phyloP scores from a whole-genome alignment of 2,329 filamentous ascomycete genomes.

The Penicillium sp. region DNA sequence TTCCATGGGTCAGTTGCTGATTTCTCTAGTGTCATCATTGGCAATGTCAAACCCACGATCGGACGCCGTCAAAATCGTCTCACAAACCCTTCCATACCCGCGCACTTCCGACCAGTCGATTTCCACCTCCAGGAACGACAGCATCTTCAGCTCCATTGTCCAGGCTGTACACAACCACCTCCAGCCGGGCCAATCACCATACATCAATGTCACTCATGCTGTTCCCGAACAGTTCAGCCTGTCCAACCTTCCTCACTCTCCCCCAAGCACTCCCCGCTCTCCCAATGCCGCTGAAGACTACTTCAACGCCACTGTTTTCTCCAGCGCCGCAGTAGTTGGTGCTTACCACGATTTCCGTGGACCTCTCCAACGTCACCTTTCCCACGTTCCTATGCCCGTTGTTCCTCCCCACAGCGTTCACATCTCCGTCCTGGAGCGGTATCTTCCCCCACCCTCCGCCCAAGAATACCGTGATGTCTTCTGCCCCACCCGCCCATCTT shows the following conservation, averaged over 20 bases:
- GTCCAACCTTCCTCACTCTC: slow-evolving; percentile 62
- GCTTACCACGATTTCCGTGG: slow-evolving; percentile 58
- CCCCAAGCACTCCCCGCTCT: slow-evolving; percentile 57
- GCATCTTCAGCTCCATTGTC: slow-evolving; percentile 56
- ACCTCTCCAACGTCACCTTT: slow-evolving; percentile 38
- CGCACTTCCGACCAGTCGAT: slow-evolving; percentile 34
- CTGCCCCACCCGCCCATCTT: slow-evolving; percentile 53
- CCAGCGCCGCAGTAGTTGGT: slow-evolving; percentile 60
- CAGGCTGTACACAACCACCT: slow-evolving; percentile 56
- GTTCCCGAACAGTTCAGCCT: slow-evolving; percentile 63
- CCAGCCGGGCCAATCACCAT: slow-evolving; percentile 53
- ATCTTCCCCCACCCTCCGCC: slow-evolving; percentile 61
- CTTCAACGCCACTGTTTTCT: slow-evolving; percentile 62
- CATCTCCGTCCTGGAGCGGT: slow-evolving; percentile 63
- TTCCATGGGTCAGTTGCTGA: slow-evolving; percentile 3
- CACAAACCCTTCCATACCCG: slow-evolving; percentile 61
- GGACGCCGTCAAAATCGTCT: slow-evolving; percentile 58
- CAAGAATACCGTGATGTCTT: slow-evolving; percentile 63
- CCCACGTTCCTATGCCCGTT: slow-evolving; percentile 56
- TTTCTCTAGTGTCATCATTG: slow-evolving; percentile 38
- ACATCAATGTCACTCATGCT: slow-evolving; percentile 66
- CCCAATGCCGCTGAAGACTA: slow-evolving; percentile 57
- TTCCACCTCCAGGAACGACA: slow-evolving; percentile 30
- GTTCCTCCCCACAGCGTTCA: slow-evolving; percentile 62
- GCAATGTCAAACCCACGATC: slow-evolving; percentile 34